Evolutionary conservation across 2,329 filamentous ascomycete species (phyloP).

Genomic region (Lasiodiplodia hormozganensis): DNA sequence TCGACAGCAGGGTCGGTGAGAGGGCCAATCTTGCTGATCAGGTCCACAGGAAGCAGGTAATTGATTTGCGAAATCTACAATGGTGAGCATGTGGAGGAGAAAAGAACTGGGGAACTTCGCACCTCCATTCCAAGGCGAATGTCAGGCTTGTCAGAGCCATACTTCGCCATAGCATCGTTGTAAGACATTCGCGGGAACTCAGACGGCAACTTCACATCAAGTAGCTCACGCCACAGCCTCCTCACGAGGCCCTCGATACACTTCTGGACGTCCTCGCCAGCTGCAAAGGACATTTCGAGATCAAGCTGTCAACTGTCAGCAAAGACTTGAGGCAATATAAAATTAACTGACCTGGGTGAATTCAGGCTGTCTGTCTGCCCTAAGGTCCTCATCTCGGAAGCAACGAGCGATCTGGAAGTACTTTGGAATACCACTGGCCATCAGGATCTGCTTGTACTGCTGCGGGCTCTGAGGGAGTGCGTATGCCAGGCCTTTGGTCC

Average conservation of each 20-base stretch:
- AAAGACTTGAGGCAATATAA: not conserved
- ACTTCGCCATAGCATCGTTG: conserved; percentile 75
- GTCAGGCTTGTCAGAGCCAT: conserved; percentile 94
- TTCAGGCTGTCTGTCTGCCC: conserved; percentile 92
- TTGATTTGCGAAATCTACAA: conserved; percentile 70
- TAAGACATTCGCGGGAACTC: conserved; percentile 72
- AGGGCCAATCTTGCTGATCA: conserved; percentile 77
- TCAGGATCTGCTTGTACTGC: conserved; percentile 97
- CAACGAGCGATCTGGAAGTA: conserved; percentile 96
- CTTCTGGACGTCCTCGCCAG: conserved; percentile 72
- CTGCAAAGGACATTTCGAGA: conserved; percentile 89
- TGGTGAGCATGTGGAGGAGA: conserved; percentile 35
- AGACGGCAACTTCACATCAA: conserved; percentile 46
- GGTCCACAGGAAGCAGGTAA: conserved; percentile 66
- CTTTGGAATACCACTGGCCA: conserved; percentile 81
- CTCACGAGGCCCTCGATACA: conserved; percentile 62
- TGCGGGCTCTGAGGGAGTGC: conserved; percentile 95
- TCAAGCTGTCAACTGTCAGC: conserved; percentile 67
- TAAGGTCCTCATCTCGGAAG: conserved; percentile 92
- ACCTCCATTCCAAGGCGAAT: conserved; percentile 74
- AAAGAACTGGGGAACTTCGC: conserved; percentile 34
- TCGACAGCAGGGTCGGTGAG: conserved; percentile 75
- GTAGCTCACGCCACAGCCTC: conserved; percentile 60
- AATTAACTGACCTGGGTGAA: conserved; percentile 77
- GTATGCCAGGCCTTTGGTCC: conserved; percentile 78